Base-by-base conservation (phyloP, 768 basidiomycete species). In the Pisolithus marmoratus region DNA sequence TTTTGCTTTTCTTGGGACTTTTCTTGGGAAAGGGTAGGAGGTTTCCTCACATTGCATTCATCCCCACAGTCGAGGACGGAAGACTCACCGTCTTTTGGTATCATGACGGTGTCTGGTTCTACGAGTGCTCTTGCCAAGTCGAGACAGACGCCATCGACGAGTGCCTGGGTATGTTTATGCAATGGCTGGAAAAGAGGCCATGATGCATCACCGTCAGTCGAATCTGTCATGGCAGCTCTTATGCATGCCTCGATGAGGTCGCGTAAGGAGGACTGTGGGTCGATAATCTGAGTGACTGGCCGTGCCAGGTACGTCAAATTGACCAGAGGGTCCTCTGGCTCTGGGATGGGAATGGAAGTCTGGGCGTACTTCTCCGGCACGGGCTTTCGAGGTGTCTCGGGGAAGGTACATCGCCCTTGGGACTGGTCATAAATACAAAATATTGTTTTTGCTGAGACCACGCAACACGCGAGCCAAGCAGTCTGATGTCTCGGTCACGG, bases 111-210 rank as follows among this genome's bases (percentile, higher is more conserved):
- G 20, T 57, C 58, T 8, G 89, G 87, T 56, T 89, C 77, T 15
- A 82, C 72, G 27, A 89, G 65, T 6, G 82, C 87, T 26, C 80
- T 77, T 17, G 73, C 77, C 14, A 92, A 67, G 61, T 92, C 89
- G 41, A 88, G 78, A 37, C 82, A 70, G 19, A 91, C 62, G 0
- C 82, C 80, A 11, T 76, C 65, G 4, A 80, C 76, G 43, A 93
- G 76, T 7, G 66, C 67, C 4, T 70, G 71, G 3, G 67, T 63
- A 54, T 85, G 72, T 59, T 77, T 78, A 41, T 82, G 72, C 23
- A 92, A 63, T 1, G 89, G 87, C 46, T 83, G 76, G 59, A 92
- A 87, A 6, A 90, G 70, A 3, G 86, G 82, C 80, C 82, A 85
- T 9, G 81, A 82, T 55, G 79, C 74, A 63, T 83, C 79, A 3